Conservation (phyloP, 352 stramenopile genomes). For the Thalassiosira livingstoniorum region DNA sequence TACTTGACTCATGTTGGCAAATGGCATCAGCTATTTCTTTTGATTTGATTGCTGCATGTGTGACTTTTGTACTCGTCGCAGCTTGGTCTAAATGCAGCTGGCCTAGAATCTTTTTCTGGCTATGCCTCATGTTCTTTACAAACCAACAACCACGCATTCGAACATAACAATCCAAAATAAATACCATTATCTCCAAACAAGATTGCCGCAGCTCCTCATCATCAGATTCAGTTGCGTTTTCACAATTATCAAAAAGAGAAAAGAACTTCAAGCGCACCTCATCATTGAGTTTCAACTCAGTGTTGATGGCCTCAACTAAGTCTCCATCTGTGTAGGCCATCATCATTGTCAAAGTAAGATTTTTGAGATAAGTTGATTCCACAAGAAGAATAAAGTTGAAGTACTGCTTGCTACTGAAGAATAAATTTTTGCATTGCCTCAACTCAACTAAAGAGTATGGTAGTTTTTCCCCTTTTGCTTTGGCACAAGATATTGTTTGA, state of each 20-base stretch:
- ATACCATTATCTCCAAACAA: background rate
- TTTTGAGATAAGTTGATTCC: slow-evolving; percentile 38
- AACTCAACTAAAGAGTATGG: slow-evolving; percentile 23
- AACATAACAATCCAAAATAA: background rate
- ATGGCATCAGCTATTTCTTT: slow-evolving; percentile 2
- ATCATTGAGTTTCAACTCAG: slow-evolving; percentile 3
- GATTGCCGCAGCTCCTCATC: background rate
- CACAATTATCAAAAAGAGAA: slow-evolving; percentile 5
- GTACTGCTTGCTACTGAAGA: slow-evolving; percentile 24
- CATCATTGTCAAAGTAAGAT: slow-evolving; percentile 50
- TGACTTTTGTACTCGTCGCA: background rate
- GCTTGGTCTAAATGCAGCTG: background rate
- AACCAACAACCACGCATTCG: background rate
- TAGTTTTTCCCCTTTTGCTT: slow-evolving; percentile 17
- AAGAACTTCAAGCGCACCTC: slow-evolving; percentile 1
- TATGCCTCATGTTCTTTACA: slow-evolving; percentile 14
- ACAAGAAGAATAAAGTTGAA: slow-evolving; percentile 40
- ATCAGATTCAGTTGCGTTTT: slow-evolving; percentile 19
- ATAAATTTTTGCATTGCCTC: slow-evolving; percentile 9
- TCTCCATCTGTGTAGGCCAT: slow-evolving; percentile 39
- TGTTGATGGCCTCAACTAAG: slow-evolving; percentile 28
- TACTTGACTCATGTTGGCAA: background rate
- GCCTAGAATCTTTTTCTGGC: background rate
- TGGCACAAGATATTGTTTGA: background rate
- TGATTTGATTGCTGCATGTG: background rate